Base-by-base conservation (phyloP, 352 stramenopile genomes). In the Phytophthora lateralis region DNA sequence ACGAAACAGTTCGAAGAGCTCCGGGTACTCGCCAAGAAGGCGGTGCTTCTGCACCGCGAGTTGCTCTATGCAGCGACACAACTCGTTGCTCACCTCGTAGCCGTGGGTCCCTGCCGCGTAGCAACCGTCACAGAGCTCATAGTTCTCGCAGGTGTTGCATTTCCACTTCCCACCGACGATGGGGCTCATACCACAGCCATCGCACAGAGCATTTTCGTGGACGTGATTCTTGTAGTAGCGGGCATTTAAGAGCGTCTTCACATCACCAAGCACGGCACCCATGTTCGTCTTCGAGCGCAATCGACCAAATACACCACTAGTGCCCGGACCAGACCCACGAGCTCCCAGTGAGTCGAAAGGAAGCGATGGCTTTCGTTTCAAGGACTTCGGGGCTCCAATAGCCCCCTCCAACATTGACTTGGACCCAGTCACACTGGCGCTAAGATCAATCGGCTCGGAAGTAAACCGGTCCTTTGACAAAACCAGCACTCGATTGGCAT, bases 161-260 rank as follows among this genome's bases (percentile, higher is more conserved):
- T 82, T 89, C 76, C 81, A 94, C 60, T 83, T 88, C 39, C 76
- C 71, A 17, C 83, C 85, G 15, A 91, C 65, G 61, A 95, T 95
- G 14, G 85, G 85, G 32, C 75, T 85, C 69, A 87, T 77, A 27
- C 85, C 85, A 43, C 85, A 95, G 24, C 85, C 83, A 54, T 91
- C 80, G 49, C 85, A 95, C 39, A 95, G 62, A 44, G 85, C 83
- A 56, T 95, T 78, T 58, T 89, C 79, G 65, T 95, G 79, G 18
- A 95, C 75, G 37, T 88, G 69, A 39, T 88, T 75, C 61, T 88
- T 84, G 55, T 89, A 65, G 34, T 80, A 83, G 6, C 76, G 76
- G 35, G 66, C 71, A 24, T 68, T 77, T 3, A 88, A 24, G 11
- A 72, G 66, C 8, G 37, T 89, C 63, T 87, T 89, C 15, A 90